phyloP scores from a whole-genome alignment of 768 basidiomycete genomes.

The Naganishia onofrii region DNA sequence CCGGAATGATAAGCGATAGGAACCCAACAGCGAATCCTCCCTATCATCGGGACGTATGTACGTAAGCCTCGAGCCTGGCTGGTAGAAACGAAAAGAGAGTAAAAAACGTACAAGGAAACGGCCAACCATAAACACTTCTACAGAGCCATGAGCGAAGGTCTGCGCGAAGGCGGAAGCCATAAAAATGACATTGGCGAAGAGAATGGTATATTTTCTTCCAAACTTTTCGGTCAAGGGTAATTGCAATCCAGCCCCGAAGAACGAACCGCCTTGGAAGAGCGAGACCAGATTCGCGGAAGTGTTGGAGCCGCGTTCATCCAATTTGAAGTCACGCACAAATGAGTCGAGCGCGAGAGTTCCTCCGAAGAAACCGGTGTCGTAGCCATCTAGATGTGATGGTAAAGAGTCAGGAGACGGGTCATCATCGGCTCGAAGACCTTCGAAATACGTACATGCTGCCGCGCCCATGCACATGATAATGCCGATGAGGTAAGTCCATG shows the following conservation, averaged over 20 bases:
- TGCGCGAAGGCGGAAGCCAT: conserved; percentile 38
- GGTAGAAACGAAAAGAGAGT: not conserved
- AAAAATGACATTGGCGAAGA: conserved; percentile 38
- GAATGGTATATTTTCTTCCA: conserved; percentile 37
- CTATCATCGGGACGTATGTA: conserved; percentile 19
- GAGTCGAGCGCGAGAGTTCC: conserved; percentile 34
- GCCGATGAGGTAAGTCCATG: conserved; percentile 30
- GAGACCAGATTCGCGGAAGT: conserved; percentile 37
- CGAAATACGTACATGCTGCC: conserved; percentile 30
- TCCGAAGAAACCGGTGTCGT: conserved; percentile 33
- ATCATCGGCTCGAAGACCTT: not conserved
- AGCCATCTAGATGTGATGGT: conserved; percentile 20
- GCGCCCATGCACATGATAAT: conserved; percentile 37
- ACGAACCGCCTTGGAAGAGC: conserved; percentile 41
- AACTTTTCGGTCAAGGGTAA: conserved; percentile 37
- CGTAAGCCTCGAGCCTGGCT: not conserved
- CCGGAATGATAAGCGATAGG: conserved; percentile 37
- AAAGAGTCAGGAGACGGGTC: not conserved
- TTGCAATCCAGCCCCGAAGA: conserved; percentile 41
- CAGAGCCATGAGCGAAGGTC: conserved; percentile 35
- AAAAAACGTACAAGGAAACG: conserved; percentile 19
- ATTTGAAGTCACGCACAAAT: conserved; percentile 29
- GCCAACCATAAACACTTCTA: conserved; percentile 27
- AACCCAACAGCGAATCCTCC: conserved; percentile 41
- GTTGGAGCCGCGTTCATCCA: conserved; percentile 35